Percentiles rank a stretch among this genome's conserved stretches.
phyloP scores from a whole-genome alignment of 768 basidiomycete genomes.

The Boletus fagicola region DNA sequence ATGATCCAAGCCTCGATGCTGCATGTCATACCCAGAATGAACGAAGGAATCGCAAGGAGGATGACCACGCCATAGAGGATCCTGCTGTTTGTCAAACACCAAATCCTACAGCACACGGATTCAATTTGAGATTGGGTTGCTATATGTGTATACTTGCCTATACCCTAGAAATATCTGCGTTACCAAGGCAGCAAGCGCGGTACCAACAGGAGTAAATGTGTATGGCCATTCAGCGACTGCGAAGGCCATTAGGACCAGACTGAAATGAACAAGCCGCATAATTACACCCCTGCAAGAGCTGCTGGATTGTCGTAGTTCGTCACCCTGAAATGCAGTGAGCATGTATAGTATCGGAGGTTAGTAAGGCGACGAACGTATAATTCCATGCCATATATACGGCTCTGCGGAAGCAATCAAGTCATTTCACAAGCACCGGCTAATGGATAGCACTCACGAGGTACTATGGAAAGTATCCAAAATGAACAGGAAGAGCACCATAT shows the following conservation, averaged over 20 bases:
- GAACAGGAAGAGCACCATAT: constrained; percentile 15
- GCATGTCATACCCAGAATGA: not conserved
- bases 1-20: not conserved
- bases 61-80: not conserved
- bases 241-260: too few relatives aligned
- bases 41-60: not conserved
- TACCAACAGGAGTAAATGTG: constrained; percentile 47
- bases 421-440: too few relatives aligned
- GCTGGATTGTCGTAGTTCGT: too few relatives aligned
- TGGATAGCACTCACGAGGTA: constrained; percentile 6
- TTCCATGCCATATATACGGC: constrained; percentile 21
- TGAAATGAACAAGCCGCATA: too few relatives aligned
- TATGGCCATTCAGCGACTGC: constrained; percentile 42
- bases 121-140: too few relatives aligned
- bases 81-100: not conserved
- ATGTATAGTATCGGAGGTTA: not conserved
- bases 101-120: not conserved
- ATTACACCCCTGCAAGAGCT: too few relatives aligned
- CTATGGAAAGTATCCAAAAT: constrained; percentile 21
- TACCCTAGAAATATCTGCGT: constrained; percentile 49
- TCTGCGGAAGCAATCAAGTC: not conserved
- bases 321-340: not conserved
- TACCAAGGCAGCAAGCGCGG: constrained; percentile 45
- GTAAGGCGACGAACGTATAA: constrained; percentile 9
- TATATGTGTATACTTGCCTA: constrained; percentile 34